Percentiles rank a stretch among this genome's conserved stretches.
Conservation (phyloP, 306 rosid species). For the Mimosa pudica region DNA sequence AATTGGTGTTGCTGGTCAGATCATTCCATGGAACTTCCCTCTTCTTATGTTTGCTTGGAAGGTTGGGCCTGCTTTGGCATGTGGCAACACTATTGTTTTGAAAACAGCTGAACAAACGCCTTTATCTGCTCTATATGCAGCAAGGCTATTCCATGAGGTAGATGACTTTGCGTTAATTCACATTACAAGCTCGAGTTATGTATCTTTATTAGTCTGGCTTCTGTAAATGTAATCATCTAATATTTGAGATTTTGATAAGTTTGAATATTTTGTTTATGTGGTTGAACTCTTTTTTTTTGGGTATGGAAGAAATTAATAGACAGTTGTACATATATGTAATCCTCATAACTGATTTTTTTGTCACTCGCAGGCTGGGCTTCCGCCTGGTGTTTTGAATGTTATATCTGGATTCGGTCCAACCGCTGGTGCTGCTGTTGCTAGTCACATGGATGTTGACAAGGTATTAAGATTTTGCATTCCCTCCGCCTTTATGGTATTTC, state of each 20-base stretch:
- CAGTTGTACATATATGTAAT: background rate
- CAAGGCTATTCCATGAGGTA: slow-evolving; percentile 81
- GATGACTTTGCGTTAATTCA: background rate
- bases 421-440: slow-evolving; percentile 92
- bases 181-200: background rate
- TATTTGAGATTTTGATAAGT: background rate
- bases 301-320: background rate
- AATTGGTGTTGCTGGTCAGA: slow-evolving; percentile 92
- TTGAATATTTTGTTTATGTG: background rate
- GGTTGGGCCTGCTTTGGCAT: slow-evolving; percentile 88
- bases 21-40: slow-evolving; percentile 98
- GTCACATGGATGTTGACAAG: slow-evolving; percentile 96
- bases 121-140: slow-evolving; percentile 68
- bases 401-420: slow-evolving; percentile 95
- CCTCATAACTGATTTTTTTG: slow-evolving; percentile 27
- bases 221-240: background rate
- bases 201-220: background rate
- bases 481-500: background rate
- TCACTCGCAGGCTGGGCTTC: slow-evolving; percentile 86
- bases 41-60: slow-evolving; percentile 92
- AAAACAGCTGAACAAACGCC: slow-evolving; percentile 99
- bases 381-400: slow-evolving; percentile 79
- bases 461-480: slow-evolving; percentile 44
- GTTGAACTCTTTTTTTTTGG: background rate
- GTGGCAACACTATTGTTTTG: slow-evolving; percentile 81